Evolutionary conservation across 2,329 filamentous ascomycete genomes (phyloP).

Genomic region (Remersonia thermophila): DNA sequence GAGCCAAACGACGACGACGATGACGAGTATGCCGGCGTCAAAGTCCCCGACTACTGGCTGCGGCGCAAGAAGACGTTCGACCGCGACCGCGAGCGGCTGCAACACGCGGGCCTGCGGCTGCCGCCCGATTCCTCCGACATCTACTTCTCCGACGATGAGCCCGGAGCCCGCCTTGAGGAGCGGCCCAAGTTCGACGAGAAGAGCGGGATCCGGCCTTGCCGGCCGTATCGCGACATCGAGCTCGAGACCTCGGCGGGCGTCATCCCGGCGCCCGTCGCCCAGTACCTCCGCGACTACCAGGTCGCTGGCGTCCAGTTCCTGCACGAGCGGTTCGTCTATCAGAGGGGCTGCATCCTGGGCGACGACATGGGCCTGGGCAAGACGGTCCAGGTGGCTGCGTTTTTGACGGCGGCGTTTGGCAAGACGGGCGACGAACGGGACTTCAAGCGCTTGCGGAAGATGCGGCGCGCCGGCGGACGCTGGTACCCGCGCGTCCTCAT

Average conservation of each 20-base stretch:
- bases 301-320: slow-evolving; percentile 74
- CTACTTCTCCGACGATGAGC: slow-evolving; percentile 57
- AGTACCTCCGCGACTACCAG: slow-evolving; percentile 87
- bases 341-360: slow-evolving; percentile 79
- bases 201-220: slow-evolving; percentile 49
- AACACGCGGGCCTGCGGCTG: slow-evolving; percentile 57
- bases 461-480: slow-evolving; percentile 46
- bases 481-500: slow-evolving; percentile 84
- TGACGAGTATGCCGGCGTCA: slow-evolving; percentile 24
- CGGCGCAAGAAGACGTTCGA: slow-evolving; percentile 60
- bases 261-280: slow-evolving; percentile 80
- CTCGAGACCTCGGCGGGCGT: slow-evolving; percentile 64
- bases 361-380: slow-evolving; percentile 98
- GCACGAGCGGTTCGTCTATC: slow-evolving; percentile 79
- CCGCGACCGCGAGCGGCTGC: slow-evolving; percentile 41
- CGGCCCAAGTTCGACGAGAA: slow-evolving; percentile 52
- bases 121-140: slow-evolving; percentile 69
- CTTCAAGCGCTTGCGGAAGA: slow-evolving; percentile 74
- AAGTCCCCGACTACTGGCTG: slow-evolving; percentile 61
- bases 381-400: slow-evolving; percentile 90
- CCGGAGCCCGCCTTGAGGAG: slow-evolving; percentile 38
- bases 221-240: slow-evolving; percentile 61
- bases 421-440: slow-evolving; percentile 88
- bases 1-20: slow-evolving; percentile 6
- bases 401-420: slow-evolving; percentile 81